Evolutionary conservation across 805 yeast genomes (phyloP).

Genomic region (Barnettozyma californica): DNA sequence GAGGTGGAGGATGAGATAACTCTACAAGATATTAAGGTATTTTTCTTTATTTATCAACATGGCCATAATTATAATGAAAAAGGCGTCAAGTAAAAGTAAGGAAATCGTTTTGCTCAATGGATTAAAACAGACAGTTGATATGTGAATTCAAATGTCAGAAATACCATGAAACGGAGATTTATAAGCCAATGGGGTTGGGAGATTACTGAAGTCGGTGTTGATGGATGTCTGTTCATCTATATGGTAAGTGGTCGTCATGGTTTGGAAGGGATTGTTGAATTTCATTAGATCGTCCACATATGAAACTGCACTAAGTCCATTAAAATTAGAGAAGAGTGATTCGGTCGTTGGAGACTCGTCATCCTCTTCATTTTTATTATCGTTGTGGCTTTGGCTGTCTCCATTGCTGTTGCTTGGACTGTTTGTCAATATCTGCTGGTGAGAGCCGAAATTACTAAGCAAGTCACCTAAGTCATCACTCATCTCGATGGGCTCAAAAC

Average conservation of each 20-base stretch:
- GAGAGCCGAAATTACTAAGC: neutral
- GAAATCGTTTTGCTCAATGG: neutral
- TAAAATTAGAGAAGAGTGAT: neutral
- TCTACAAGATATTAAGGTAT: too few species aligned
- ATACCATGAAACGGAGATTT: neutral
- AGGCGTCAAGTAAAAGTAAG: neutral
- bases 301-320: neutral
- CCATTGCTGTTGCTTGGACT: neutral
- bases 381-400: neutral
- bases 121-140: neutral
- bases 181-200: neutral
- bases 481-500: neutral
- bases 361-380: neutral
- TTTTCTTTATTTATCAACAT: neutral
- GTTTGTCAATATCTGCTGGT: neutral
- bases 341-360: neutral
- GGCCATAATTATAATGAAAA: neutral
- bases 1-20: too few species aligned
- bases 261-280: neutral
- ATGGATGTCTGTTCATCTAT: neutral
- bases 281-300: slow-evolving; percentile 1
- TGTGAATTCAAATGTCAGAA: neutral
- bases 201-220: neutral
- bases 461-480: slow-evolving; percentile 1
- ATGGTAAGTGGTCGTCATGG: too few species aligned